Evolutionary conservation across 2,329 filamentous ascomycete genomes (phyloP), one percentile per base, ranked within the genome.

Genomic region (Fusarium scirpi): DNA sequence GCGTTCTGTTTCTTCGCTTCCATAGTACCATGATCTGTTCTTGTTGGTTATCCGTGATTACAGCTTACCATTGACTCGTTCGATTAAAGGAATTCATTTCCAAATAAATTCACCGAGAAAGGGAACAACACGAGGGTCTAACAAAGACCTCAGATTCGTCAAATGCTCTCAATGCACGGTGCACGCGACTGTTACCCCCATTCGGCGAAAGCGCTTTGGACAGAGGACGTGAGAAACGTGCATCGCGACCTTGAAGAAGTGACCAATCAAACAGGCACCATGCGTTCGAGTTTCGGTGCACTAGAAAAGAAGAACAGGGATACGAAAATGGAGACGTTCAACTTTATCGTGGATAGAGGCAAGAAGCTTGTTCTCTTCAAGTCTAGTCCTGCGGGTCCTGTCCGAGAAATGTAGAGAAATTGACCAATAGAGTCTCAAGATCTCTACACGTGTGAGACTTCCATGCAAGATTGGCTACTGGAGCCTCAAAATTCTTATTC

Each of bases 261-360:
- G 29, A 8, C 70, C 70, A 72, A 72, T 72, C 16, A 56, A 59
- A 43, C 24, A 10, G 25, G 44, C 55, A 55, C 54, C 70, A 59
- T 55, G 40, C 58, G 53, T 51, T 58, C 34, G 16, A 65, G n/a
- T 52, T 16, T 70, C 43, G 34, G 61, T 61, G 47, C 65, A 47
- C 61, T 49, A 56, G 62, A 67, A 29, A 49, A 63, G 55, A 45
- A 59, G 52, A n/a, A 20, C n/a, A 46, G 24, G 32, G 18, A 49
- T 40, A 60, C 10, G 24, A 49, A 34, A 18, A 49, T 49, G 47
- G 47, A 49, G 47, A 49, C 55, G 48, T 24, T 45, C 72, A 74
- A 74, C 72, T 71, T 55, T 74, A 74, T 70, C 67, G 62, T 54
- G 55, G 53, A 62, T 67, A 74, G 67, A 54, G 72, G 67, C 49